Evolutionary conservation across 2,329 filamentous ascomycete genomes (phyloP).

Genomic region (Fragosphaeria purpurea): DNA sequence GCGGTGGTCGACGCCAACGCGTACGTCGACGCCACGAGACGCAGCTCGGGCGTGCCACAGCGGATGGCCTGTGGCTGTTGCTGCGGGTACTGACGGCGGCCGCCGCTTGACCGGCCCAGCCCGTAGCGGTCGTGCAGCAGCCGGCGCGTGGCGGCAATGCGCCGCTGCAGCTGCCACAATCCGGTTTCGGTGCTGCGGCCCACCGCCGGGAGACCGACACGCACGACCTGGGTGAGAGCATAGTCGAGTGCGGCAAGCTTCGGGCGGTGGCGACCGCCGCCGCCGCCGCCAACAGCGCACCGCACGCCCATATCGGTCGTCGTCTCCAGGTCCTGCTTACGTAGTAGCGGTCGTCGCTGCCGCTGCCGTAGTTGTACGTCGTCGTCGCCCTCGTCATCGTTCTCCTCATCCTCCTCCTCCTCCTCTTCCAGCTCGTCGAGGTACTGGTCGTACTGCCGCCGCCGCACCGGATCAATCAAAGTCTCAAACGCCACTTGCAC

Average conservation of each 20-base stretch:
- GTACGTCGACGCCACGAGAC: slow-evolving; percentile 30
- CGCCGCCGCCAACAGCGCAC: slow-evolving; percentile 20
- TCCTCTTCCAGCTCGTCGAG: slow-evolving; percentile 16
- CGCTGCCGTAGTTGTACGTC: neutral
- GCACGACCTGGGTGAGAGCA: slow-evolving; percentile 27
- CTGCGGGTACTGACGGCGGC: neutral
- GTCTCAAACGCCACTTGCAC: slow-evolving; percentile 37
- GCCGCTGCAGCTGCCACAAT: slow-evolving; percentile 9
- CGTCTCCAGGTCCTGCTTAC: slow-evolving; percentile 17
- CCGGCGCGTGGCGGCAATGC: neutral
- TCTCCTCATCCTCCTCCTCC: slow-evolving; percentile 12
- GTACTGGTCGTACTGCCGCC: slow-evolving; percentile 29
- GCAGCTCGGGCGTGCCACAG: slow-evolving; percentile 24
- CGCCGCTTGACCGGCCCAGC: neutral
- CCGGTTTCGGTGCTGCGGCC: slow-evolving; percentile 14
- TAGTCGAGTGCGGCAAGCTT: slow-evolving; percentile 26
- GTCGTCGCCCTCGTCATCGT: slow-evolving; percentile 12
- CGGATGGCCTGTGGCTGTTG: slow-evolving; percentile 5
- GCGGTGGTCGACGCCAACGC: slow-evolving; percentile 17
- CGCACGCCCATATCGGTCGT: slow-evolving; percentile 30
- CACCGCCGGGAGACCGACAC: slow-evolving; percentile 24
- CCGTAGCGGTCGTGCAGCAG: slow-evolving; percentile 3
- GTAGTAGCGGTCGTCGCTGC: slow-evolving; percentile 8
- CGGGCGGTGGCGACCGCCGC: neutral
- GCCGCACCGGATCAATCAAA: slow-evolving; percentile 32